Conservation (phyloP, 163 green algal species). For the Chlamydomonas reinhardtii region DNA sequence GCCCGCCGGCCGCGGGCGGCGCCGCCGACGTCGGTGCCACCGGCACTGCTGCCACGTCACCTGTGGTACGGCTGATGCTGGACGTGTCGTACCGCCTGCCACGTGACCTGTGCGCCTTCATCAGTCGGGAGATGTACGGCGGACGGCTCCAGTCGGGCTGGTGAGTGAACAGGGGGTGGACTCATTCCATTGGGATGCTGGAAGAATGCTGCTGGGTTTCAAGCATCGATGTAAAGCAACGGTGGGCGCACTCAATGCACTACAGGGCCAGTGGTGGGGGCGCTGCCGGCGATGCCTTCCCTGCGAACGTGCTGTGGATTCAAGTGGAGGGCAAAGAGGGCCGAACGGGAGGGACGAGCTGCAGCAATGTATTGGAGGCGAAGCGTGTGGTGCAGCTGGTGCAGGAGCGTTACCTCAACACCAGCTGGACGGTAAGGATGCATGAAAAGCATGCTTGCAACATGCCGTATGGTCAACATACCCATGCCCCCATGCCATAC, state of each 20-base stretch:
- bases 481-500: too few species aligned
- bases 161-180: not conserved
- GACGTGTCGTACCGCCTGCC: slow-evolving; percentile 43
- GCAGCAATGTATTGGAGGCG: not conserved
- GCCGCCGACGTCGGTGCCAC: not conserved
- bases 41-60: too few species aligned
- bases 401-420: not conserved
- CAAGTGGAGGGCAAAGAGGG: slow-evolving; percentile 24
- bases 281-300: not conserved
- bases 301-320: not conserved
- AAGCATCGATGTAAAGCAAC: too few species aligned
- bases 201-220: too few species aligned
- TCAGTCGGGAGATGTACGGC: slow-evolving; percentile 28
- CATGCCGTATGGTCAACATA: too few species aligned
- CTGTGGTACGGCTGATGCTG: slow-evolving; percentile 21
- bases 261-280: too few species aligned
- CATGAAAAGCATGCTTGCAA: too few species aligned
- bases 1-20: not conserved
- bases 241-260: too few species aligned
- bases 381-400: not conserved
- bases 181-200: too few species aligned
- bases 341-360: not conserved
- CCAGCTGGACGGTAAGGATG: slow-evolving; percentile 47
- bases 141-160: not conserved
- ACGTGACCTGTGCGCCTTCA: slow-evolving; percentile 6